phyloP scores from a whole-genome alignment of 768 basidiomycete species.

The Suillus discolor region DNA sequence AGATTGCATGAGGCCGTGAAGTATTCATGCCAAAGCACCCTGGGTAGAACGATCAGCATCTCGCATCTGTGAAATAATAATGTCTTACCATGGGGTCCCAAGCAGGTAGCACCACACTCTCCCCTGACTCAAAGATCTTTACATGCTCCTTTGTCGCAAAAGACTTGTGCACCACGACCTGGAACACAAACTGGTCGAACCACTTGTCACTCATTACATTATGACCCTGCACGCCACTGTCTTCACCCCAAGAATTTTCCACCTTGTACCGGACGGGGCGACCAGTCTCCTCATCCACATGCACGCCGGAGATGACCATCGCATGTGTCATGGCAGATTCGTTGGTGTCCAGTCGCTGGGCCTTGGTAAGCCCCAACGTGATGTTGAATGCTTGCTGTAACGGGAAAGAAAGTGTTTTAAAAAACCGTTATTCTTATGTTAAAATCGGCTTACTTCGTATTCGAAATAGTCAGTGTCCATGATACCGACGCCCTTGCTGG shows the following conservation, averaged over 20 bases:
- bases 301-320: constrained; percentile 85
- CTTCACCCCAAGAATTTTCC: constrained; percentile 93
- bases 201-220: constrained; percentile 91
- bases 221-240: constrained; percentile 79
- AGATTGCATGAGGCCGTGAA: constrained; percentile 43
- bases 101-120: constrained; percentile 70
- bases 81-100: constrained; percentile 66
- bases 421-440: not conserved
- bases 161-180: constrained; percentile 84
- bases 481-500: constrained; percentile 58
- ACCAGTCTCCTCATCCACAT: constrained; percentile 70
- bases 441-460: constrained; percentile 59
- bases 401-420: not conserved
- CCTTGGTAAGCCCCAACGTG: constrained; percentile 78
- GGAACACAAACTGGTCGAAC: constrained; percentile 96
- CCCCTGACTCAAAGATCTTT: constrained; percentile 71
- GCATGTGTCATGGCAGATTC: constrained; percentile 96
- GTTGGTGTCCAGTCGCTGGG: constrained; percentile 76
- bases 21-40: constrained; percentile 16
- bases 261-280: constrained; percentile 91
- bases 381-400: constrained; percentile 81
- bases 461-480: constrained; percentile 87
- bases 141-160: constrained; percentile 82
- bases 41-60: constrained; percentile 2
- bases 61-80: not conserved